A percentile compares a stretch with the other conserved stretches of the same genome.
phyloP scores from a whole-genome alignment of 2,329 filamentous ascomycete species.

The Paraphoma chrysanthemicola region DNA sequence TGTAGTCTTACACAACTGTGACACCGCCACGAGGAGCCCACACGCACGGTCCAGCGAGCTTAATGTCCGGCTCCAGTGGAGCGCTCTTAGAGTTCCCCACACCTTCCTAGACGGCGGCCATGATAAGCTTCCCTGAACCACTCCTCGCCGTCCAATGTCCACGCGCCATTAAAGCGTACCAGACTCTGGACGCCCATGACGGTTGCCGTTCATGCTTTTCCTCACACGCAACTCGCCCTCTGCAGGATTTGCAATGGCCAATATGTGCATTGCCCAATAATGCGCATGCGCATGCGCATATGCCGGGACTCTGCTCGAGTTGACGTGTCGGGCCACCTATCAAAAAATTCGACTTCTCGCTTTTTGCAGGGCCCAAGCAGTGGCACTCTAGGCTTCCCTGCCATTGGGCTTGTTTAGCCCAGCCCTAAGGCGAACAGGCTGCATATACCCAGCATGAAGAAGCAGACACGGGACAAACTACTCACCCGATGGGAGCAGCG shows the following conservation, averaged over 20 bases:
- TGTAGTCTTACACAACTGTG: background rate
- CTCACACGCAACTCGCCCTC: conserved; percentile 29
- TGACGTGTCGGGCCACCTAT: conserved; percentile 32
- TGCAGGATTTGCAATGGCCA: conserved; percentile 22
- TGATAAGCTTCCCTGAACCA: conserved; percentile 41
- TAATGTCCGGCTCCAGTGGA: conserved; percentile 9
- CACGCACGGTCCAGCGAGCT: conserved; percentile 14
- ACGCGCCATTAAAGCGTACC: conserved; percentile 7
- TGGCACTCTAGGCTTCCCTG: conserved; percentile 20
- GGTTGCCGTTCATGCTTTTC: conserved; percentile 11
- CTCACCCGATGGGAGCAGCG: conserved; percentile 7
- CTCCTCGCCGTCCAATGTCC: conserved; percentile 22
- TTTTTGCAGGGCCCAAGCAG: conserved; percentile 29
- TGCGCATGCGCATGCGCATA: conserved; percentile 14
- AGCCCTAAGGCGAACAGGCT: conserved; percentile 23
- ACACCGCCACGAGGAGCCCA: background rate
- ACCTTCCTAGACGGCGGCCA: conserved; percentile 24
- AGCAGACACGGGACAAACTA: conserved; percentile 49
- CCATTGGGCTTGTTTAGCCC: conserved; percentile 30
- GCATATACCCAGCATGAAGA: conserved; percentile 47
- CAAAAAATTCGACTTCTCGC: conserved; percentile 28
- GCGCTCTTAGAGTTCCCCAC: conserved; percentile 22
- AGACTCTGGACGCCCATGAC: background rate
- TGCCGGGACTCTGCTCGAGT: conserved; percentile 26
- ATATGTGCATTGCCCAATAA: conserved; percentile 27